These are phyloP conservation scores for Colletotrichum sp. DNA, from an alignment of 2,329 filamentous ascomycete genomes.

Conservation along the genomic window DNA sequence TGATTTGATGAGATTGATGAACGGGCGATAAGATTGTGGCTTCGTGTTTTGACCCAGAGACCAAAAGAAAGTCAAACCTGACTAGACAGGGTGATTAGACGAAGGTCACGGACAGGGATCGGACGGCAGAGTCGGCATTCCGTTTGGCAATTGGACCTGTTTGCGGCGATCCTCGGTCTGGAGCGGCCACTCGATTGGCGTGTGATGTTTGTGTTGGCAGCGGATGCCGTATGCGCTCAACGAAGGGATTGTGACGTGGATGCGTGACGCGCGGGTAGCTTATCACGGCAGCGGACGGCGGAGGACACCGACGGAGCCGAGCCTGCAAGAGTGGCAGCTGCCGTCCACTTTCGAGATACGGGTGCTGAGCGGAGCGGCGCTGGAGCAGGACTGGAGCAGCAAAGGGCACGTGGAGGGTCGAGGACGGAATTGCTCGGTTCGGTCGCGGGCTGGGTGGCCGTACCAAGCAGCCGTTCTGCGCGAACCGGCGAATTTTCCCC, in stretches of 20 bases:
- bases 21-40: constrained; percentile 1
- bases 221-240: background rate
- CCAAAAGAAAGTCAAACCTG: background rate
- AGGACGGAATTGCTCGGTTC: constrained; percentile 15
- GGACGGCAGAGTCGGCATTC: background rate
- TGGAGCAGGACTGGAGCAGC: background rate
- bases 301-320: background rate
- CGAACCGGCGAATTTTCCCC: constrained; percentile 1
- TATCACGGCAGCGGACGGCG: background rate
- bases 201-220: background rate
- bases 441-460: background rate
- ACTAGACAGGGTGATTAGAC: background rate
- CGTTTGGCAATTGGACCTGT: background rate
- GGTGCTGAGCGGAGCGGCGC: background rate
- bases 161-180: background rate
- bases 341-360: background rate
- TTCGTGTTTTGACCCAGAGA: background rate
- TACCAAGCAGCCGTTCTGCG: background rate
- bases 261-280: background rate
- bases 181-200: background rate
- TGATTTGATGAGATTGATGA: constrained; percentile 24
- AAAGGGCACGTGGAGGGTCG: background rate
- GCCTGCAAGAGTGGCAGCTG: background rate
- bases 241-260: background rate
- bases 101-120: background rate